Evolutionary conservation across 2,329 filamentous ascomycete genomes (phyloP).

Genomic region (Penicillium sp.): DNA sequence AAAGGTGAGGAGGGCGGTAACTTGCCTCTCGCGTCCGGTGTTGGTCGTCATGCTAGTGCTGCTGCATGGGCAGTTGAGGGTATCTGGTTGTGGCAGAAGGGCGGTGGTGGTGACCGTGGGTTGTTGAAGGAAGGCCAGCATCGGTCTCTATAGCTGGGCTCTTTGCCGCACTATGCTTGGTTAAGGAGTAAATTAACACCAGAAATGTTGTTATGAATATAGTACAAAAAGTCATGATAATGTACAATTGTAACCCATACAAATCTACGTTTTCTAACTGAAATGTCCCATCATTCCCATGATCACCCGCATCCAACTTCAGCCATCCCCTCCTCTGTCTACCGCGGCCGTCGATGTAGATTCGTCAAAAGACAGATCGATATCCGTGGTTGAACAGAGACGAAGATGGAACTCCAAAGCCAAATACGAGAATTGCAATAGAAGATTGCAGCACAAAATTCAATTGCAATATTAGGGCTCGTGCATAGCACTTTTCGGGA

Average conservation of each 20-base stretch:
- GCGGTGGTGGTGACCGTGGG: slow-evolving; percentile 51
- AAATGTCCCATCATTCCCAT: slow-evolving; percentile 19
- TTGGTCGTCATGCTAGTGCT: slow-evolving; percentile 68
- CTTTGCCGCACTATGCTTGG: not conserved
- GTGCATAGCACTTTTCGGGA: slow-evolving; percentile 10
- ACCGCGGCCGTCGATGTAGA: slow-evolving; percentile 14
- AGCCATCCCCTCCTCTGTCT: slow-evolving; percentile 3
- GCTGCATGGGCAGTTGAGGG: slow-evolving; percentile 84
- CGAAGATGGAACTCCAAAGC: slow-evolving; percentile 9
- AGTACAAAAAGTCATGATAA: not conserved
- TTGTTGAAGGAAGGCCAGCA: slow-evolving; percentile 35
- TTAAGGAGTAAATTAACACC: not conserved
- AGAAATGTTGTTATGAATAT: not conserved
- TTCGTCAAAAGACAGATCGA: slow-evolving; percentile 21
- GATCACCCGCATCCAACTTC: slow-evolving; percentile 6
- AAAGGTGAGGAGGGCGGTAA: not conserved
- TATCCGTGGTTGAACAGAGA: slow-evolving; percentile 11
- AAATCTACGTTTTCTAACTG: not conserved
- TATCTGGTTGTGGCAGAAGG: slow-evolving; percentile 80
- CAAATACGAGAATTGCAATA: slow-evolving; percentile 11
- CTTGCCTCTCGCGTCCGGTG: slow-evolving; percentile 21
- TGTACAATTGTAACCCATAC: not conserved
- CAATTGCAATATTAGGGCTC: slow-evolving; percentile 11
- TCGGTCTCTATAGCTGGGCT: slow-evolving; percentile 22
- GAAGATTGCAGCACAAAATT: not conserved